Conservation (phyloP, 208 protist species). For the Leishmania gerbilli region DNA sequence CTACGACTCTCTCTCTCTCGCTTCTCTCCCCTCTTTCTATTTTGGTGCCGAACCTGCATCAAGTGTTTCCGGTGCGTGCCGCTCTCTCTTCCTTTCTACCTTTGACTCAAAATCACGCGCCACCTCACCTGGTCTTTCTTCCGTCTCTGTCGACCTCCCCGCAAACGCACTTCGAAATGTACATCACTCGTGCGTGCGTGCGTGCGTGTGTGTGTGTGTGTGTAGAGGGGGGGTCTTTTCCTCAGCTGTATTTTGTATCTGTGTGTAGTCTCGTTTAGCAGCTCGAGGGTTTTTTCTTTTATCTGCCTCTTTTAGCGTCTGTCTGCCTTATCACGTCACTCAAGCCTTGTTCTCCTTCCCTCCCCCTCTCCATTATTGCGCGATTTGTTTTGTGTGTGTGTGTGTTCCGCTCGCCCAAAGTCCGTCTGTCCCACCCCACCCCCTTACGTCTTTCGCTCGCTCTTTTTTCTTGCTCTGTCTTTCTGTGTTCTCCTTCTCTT, state of each 20-base stretch:
- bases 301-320: conserved; percentile 1
- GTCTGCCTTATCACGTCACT: conserved; percentile 7
- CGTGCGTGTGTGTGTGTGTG: background rate
- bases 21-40: background rate
- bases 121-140: background rate
- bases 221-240: background rate
- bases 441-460: background rate
- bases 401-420: background rate
- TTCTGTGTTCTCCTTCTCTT: background rate
- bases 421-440: background rate
- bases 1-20: background rate
- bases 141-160: background rate
- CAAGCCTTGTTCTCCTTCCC: background rate
- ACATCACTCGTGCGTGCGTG: background rate
- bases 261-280: background rate
- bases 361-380: background rate
- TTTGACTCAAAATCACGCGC: background rate
- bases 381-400: background rate
- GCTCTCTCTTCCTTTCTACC: background rate
- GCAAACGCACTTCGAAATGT: background rate
- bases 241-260: background rate
- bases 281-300: background rate
- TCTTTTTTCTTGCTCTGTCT: background rate
- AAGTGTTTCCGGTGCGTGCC: background rate
- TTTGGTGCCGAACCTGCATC: background rate